These are phyloP conservation scores for Fusarium sp. DNA, from an alignment of 2,329 filamentous ascomycete species.

Conservation along the genomic window DNA sequence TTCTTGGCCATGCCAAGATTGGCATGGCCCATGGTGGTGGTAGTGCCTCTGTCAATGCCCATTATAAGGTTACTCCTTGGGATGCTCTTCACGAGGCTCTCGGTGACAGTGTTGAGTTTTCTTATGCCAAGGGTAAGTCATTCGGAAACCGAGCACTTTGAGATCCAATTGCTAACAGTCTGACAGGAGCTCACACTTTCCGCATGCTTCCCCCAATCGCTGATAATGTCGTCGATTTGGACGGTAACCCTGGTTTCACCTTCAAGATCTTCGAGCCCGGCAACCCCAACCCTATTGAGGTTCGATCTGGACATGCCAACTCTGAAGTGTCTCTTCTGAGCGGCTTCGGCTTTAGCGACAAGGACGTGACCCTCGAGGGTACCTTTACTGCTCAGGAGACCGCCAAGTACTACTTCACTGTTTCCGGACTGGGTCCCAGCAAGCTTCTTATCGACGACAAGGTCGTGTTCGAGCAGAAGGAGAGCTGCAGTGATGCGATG, in stretches of 20 bases:
- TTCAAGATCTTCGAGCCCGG: conserved; percentile 46
- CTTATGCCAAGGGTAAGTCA: conserved; percentile 46
- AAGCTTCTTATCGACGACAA: conserved; percentile 48
- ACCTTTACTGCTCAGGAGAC: conserved; percentile 48
- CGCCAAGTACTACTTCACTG: conserved; percentile 49
- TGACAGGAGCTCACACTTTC: conserved; percentile 45
- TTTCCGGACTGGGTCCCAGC: conserved; percentile 47
- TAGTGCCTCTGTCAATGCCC: conserved; percentile 50
- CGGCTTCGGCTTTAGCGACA: conserved; percentile 41
- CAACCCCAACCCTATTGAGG: conserved; percentile 41
- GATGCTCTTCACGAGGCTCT: conserved; percentile 48
- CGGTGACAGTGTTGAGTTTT: conserved; percentile 43
- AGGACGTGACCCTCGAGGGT: conserved; percentile 47
- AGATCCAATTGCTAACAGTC: background rate
- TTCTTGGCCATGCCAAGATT: conserved; percentile 51
- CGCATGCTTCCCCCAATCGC: conserved; percentile 39
- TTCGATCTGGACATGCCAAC: conserved; percentile 40
- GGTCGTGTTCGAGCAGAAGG: conserved; percentile 47
- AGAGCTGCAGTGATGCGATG: conserved; percentile 50
- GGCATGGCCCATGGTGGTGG: conserved; percentile 53
- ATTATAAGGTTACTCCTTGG: conserved; percentile 51
- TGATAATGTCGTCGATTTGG: conserved; percentile 47
- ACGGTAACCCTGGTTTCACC: conserved; percentile 50
- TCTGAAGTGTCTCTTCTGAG: conserved; percentile 42
- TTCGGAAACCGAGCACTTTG: rapidly evolving